A percentile compares a stretch with the other conserved stretches of the same genome.
phyloP scores from a whole-genome alignment of 2,329 filamentous ascomycete genomes.

The Pseudocercospora vitis region DNA sequence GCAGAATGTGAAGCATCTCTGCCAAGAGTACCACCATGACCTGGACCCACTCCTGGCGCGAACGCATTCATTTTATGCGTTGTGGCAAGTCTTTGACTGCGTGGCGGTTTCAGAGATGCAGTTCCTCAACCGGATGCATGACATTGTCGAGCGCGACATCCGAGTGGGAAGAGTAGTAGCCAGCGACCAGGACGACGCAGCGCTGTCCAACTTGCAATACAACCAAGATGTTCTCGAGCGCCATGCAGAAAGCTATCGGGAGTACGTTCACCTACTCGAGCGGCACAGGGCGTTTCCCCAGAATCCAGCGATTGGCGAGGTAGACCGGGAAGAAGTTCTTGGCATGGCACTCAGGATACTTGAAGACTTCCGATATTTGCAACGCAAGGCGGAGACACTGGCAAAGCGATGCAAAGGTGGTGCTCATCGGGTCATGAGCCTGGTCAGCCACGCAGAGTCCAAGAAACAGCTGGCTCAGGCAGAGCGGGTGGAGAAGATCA shows the following conservation, averaged over 20 bases:
- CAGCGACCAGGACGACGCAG: background rate
- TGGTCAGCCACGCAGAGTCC: conserved; percentile 3
- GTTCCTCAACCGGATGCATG: conserved; percentile 7
- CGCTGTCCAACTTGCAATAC: conserved; percentile 1
- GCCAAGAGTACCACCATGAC: background rate
- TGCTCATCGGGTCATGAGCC: background rate
- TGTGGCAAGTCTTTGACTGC: background rate
- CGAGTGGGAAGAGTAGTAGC: background rate
- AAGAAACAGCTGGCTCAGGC: background rate
- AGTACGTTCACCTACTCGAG: background rate
- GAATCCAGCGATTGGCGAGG: background rate
- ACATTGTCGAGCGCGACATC: conserved; percentile 3
- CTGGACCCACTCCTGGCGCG: background rate
- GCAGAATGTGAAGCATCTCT: conserved; percentile 5
- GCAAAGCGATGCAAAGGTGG: background rate
- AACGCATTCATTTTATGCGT: conserved; percentile 1
- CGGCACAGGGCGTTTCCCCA: background rate
- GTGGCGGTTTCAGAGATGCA: background rate
- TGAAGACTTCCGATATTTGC: background rate
- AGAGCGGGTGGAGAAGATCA: background rate
- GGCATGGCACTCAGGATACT: too few relatives aligned
- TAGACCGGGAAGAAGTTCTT: background rate
- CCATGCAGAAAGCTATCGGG: background rate
- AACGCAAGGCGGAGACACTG: background rate
- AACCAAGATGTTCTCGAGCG: conserved; percentile 1